Percentiles rank a stretch among this genome's conserved stretches.
Conservation (phyloP, 1,139 yeast genomes). For the Hyphopichia fennica region DNA sequence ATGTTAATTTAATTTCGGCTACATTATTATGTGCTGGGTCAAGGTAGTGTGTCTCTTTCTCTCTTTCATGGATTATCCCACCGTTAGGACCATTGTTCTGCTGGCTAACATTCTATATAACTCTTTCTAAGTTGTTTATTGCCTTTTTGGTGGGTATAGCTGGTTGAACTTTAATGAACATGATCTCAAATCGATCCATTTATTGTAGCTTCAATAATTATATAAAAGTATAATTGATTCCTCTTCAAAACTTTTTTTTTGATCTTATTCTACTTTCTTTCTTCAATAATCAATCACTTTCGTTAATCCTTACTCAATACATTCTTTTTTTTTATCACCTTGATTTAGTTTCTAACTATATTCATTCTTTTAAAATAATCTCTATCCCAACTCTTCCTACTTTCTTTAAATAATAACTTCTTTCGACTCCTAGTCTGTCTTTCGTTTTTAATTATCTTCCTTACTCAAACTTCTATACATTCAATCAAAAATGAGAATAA, state of each 20-base stretch:
- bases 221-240: not conserved
- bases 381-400: not conserved
- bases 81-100: conserved; percentile 5
- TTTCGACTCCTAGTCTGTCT: not conserved
- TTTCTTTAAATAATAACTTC: conserved; percentile 5
- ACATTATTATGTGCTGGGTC: no score
- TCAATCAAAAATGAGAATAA: conserved; percentile 12
- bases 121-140: not conserved
- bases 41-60: no score
- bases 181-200: not conserved
- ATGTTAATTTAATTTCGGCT: not conserved
- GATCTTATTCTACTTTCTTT: not conserved
- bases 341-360: not conserved
- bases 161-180: not conserved
- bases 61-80: not conserved
- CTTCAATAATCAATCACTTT: not conserved
- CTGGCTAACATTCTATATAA: conserved; percentile 1
- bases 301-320: conserved; percentile 1
- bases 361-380: not conserved
- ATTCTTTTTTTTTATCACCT: not conserved
- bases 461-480: not conserved
- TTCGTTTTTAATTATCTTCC: conserved; percentile 1
- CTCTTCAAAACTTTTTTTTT: not conserved
- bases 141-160: not conserved
- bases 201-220: no score